Evolutionary conservation across 176 grass and related monocot species (phyloP), one percentile per base, ranked within the genome.

Genomic region (Aegilops longissima): DNA sequence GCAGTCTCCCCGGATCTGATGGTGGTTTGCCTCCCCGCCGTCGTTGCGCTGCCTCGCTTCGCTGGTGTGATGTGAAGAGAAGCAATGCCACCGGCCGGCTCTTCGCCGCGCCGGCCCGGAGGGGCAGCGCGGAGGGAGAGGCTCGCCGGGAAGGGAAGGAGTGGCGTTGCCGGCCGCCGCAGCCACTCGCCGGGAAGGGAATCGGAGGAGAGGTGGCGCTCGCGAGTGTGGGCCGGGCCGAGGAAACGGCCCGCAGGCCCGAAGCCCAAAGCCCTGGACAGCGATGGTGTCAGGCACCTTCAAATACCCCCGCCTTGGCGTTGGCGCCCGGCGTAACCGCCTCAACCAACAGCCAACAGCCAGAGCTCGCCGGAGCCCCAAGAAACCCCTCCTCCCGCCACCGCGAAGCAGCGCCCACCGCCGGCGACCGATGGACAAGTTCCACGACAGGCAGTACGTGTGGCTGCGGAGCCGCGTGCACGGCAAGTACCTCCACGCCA

Each of bases 391-490:
- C 18, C 68, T 27, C 71, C 1, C 66, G 33, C 66, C 68, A 71
- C 66, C 71, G 71, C 40, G 33, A 17, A 21, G 67, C 69, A 21
- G 70, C 73, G 73, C 44, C 52, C 6, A 58, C 17, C 44, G 73
- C 14, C 8, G 45, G 73, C 44, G 73, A 52, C 73, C 24, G 42
- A 89, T 89, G 87, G 66, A 80, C 6, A 14, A 0, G 14, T 89
- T 88, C 81, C 66, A 34, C 12, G 74, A 84, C 21, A 1, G 20
- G 21, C 52, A 36, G 8, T 30, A 63, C 74, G 74, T 84, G 81
- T 17, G 86, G 34, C 86, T 88, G 20, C 62, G 73, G 64, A 88
- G 44, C 80, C 52, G 36, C 52, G 49, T 14, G 64, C 49, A 35
- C 21, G 87, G 21, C 18, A 38, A 21, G 21, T 87, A 82, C 70